Percentiles rank a stretch among this genome's conserved stretches.
Conservation (phyloP, 768 basidiomycete genomes). For the Astraeus odoratus region DNA sequence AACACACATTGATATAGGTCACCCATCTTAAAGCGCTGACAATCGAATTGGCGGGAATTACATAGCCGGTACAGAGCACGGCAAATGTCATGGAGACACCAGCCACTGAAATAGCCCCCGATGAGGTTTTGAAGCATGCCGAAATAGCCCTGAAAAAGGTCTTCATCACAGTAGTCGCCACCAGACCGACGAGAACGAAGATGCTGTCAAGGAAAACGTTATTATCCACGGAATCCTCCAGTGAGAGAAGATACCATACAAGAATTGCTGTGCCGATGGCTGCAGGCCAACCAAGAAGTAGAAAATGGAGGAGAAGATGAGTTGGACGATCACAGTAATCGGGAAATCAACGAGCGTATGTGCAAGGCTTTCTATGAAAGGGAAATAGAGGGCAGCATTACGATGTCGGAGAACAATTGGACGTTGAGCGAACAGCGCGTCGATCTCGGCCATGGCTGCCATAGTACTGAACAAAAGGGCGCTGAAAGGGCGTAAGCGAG, state of each 20-base stretch:
- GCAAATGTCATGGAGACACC: constrained; percentile 31
- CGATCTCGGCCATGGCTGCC: constrained; percentile 48
- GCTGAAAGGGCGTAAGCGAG: constrained; percentile 36
- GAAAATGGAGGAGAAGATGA: constrained; percentile 6
- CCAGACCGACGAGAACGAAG: constrained; percentile 46
- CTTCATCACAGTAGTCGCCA: constrained; percentile 59
- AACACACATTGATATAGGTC: constrained; percentile 16
- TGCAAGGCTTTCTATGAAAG: constrained; percentile 40
- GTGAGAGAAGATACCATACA: constrained; percentile 7
- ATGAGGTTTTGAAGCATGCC: constrained; percentile 44
- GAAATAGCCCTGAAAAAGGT: constrained; percentile 66
- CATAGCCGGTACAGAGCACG: constrained; percentile 38
- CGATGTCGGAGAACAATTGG: constrained; percentile 36
- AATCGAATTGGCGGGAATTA: constrained; percentile 18
- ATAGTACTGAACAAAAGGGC: constrained; percentile 44
- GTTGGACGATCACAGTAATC: constrained; percentile 23
- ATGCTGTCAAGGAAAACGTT: constrained; percentile 43
- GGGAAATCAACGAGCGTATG: constrained; percentile 41
- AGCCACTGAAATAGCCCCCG: constrained; percentile 37
- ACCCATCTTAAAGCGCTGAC: constrained; percentile 14
- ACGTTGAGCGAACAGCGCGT: constrained; percentile 38
- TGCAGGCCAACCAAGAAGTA: constrained; percentile 19
- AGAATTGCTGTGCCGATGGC: constrained; percentile 11
- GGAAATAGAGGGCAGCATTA: constrained; percentile 42
- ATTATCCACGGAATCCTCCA: constrained; percentile 21